These are phyloP conservation scores for Cyclostephanos invisitatus DNA, from an alignment of 108 stramenopile species.

Conservation along the genomic window DNA sequence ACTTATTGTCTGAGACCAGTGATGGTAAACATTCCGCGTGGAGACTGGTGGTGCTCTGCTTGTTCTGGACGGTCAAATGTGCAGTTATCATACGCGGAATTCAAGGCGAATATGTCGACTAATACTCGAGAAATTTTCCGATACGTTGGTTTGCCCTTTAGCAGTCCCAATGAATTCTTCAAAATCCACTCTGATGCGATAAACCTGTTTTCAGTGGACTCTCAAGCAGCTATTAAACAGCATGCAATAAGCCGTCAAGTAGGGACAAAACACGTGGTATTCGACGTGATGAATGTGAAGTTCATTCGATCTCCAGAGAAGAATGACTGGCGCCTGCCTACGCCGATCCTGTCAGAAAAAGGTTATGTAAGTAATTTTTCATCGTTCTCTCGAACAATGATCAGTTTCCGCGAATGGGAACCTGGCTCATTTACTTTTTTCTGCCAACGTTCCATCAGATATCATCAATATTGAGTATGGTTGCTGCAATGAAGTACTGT, in stretches of 20 bases:
- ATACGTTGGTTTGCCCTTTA: conserved; percentile 43
- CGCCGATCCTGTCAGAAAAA: conserved; percentile 19
- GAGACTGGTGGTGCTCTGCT: conserved; percentile 44
- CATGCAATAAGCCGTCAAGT: conserved; percentile 18
- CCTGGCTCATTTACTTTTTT: conserved; percentile 1
- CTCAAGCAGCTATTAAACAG: conserved; percentile 27
- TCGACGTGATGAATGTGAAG: conserved; percentile 18
- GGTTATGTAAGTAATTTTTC: conserved; percentile 22
- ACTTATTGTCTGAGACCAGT: conserved; percentile 55
- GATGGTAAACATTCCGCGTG: conserved; percentile 51
- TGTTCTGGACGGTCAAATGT: conserved; percentile 25
- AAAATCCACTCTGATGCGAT: conserved; percentile 38
- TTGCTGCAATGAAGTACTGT: conserved; percentile 47
- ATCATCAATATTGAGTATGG: conserved; percentile 25
- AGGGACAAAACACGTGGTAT: conserved; percentile 15
- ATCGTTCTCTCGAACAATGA: background rate
- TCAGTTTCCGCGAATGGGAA: background rate
- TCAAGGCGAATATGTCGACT: background rate
- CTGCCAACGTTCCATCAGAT: background rate
- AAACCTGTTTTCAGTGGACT: conserved; percentile 10
- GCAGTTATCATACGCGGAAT: conserved; percentile 30
- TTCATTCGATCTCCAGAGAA: conserved; percentile 30
- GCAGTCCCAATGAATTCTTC: conserved; percentile 23
- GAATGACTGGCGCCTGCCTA: conserved; percentile 40
- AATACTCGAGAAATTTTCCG: conserved; percentile 13